Base-by-base conservation (phyloP, 2,329 filamentous ascomycete species). In the Pestalotiopsis sp. region DNA sequence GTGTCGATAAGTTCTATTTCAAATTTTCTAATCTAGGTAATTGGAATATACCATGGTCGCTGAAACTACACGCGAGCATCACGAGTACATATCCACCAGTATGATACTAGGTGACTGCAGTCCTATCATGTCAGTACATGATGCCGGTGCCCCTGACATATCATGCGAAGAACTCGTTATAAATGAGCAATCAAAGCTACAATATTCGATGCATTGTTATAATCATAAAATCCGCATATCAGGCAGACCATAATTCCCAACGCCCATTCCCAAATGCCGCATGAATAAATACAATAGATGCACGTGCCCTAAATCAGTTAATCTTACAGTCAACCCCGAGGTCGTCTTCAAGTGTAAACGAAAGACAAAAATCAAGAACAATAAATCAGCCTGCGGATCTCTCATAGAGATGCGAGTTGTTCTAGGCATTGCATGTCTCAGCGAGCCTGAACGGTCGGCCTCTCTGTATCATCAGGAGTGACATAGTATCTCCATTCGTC, bases 401-500 rank as follows among this genome's bases (percentile, higher is more conserved):
- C 7, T 35, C 30, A 35, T 9, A 52, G 44, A 52, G 44, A 20
- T 35, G 56, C 56, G 56, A 58, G 14, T 58, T 26, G 6, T 61
- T 35, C 58, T 6, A 30, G 17, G 62, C 58, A 67, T 14, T 39
- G 62, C 58, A 63, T 14, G 13, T 22, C 13, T 26, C 65, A 52
- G 55, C 57, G 30, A 56, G 13, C 40, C 58, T 22, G 14, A 13
- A 59, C 13, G 6, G 30, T 67, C 65, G 56, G 62, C 39, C 35
- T 40, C 52, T 55, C 61, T n/a, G 26, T 10, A 11, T 39, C 30
- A 26, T 35, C 30, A 55, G 71, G 65, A 39, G 73, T 71, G 56
- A 78, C 74, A 61, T 77, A 72, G 66, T 73, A 71, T 35, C 72
- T 70, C 76, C 76, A 78, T 64, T 78, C 76, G 35, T 68, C 73